Percentiles rank a stretch among this genome's conserved stretches.
These are phyloP conservation scores for Calonectria montana DNA, from an alignment of 2,329 filamentous ascomycete genomes.

Conservation along the genomic window DNA sequence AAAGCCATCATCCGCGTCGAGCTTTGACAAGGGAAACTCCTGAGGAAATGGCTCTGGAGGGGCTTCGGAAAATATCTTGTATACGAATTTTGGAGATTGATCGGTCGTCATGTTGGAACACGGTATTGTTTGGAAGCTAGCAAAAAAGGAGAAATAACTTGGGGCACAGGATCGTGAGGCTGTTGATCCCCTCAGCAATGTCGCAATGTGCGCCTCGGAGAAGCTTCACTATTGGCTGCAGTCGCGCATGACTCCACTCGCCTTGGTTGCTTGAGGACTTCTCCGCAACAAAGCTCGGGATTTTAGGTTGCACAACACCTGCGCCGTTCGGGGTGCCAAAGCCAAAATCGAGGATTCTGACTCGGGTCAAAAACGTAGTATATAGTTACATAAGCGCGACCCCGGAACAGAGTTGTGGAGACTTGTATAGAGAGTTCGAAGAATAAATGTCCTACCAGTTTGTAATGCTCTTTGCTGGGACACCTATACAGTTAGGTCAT, in stretches of 20 bases:
- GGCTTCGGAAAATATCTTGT: constrained; percentile 69
- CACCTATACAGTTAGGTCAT: background rate
- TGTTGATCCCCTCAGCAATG: constrained; percentile 16
- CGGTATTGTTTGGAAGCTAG: background rate
- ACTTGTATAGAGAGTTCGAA: background rate
- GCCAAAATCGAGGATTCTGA: background rate
- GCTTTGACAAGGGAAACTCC: constrained; percentile 67
- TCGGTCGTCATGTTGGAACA: constrained; percentile 42
- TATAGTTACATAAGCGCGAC: too few species aligned
- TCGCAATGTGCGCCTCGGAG: constrained; percentile 13
- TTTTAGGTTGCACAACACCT: background rate
- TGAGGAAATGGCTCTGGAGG: constrained; percentile 65
- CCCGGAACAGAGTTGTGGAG: background rate
- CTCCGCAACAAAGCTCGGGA: constrained; percentile 1
- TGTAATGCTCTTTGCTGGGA: too few species aligned
- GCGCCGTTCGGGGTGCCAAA: constrained; percentile 2
- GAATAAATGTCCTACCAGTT: background rate
- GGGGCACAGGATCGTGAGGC: background rate
- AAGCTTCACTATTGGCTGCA: constrained; percentile 17
- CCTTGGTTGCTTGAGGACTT: background rate
- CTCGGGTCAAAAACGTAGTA: background rate
- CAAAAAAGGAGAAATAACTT: background rate
- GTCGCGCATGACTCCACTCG: background rate
- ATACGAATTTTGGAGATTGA: constrained; percentile 59
- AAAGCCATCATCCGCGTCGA: constrained; percentile 71